A percentile compares a stretch with the other conserved stretches of the same genome.
These are phyloP conservation scores for Hippophae rhamnoides DNA, from an alignment of 306 rosid genomes.

Conservation along the genomic window DNA sequence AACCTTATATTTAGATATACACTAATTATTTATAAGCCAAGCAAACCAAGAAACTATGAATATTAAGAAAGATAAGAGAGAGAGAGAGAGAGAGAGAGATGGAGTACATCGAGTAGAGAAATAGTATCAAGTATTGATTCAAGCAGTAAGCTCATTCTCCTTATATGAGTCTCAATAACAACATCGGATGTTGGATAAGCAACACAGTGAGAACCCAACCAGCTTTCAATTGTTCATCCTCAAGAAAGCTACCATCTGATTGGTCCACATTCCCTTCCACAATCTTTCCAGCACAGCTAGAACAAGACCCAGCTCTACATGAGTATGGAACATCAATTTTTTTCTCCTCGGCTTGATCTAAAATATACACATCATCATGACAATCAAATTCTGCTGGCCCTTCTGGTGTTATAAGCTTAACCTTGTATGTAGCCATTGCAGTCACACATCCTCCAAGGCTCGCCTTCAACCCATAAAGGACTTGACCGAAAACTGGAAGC, in stretches of 20 bases:
- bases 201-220: conserved; percentile 75
- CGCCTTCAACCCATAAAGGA: conserved; percentile 38
- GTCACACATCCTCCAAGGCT: conserved; percentile 47
- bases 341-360: conserved; percentile 55
- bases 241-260: conserved; percentile 68
- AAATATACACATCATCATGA: conserved; percentile 48
- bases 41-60: too few relatives aligned
- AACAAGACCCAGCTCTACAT: conserved; percentile 86
- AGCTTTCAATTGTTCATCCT: conserved; percentile 36
- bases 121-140: background rate
- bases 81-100: too few relatives aligned
- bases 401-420: conserved; percentile 52
- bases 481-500: conserved; percentile 34
- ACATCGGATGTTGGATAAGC: conserved; percentile 49
- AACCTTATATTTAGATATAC: too few relatives aligned
- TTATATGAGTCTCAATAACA: conserved; percentile 76
- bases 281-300: conserved; percentile 65
- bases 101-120: background rate
- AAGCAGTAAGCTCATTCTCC: conserved; percentile 59
- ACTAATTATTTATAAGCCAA: too few relatives aligned
- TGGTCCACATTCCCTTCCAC: conserved; percentile 41
- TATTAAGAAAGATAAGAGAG: too few relatives aligned
- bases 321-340: conserved; percentile 75
- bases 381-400: conserved; percentile 45
- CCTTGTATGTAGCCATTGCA: conserved; percentile 52